Evolutionary conservation across 2,329 filamentous ascomycete species (phyloP), one percentile per base, ranked within the genome.

Genomic region (Trichoderma koningii): DNA sequence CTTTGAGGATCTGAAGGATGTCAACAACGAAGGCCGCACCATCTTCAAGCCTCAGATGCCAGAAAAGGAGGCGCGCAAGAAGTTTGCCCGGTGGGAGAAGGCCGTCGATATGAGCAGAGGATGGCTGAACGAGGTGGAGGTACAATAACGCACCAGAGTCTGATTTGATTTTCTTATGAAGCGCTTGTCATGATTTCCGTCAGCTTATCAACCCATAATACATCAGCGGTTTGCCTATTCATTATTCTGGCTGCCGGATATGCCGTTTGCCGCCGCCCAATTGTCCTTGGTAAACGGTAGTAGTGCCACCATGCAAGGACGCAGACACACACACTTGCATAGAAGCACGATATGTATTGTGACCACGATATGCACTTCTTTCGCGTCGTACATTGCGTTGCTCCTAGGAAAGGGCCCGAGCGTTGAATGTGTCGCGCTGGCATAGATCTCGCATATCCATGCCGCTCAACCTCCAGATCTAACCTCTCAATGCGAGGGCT

Each of bases 41-140:
- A 82, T 85, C 38, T 93, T 93, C 77, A 83, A 84, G 73, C 89
- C 90, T 3, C 78, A 84, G 64, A 87, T 92, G 67, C 78, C 81
- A n/a, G 76, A 81, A 68, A 80, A 84, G 66, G 83, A 86, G 70
- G 86, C 87, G 66, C 76, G 76, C 38, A 82, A 81, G 73, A 86
- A 89, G 79, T 92, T 91, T 73, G 83, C 81, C 70, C 84, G 85
- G 69, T 93, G 91, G 91, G 83, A 87, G 70, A 87, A 89, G 76
- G 91, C 91, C 1, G 91, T 94, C 44, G 80, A 90, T 74, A 93
- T 93, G 89, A 89, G 87, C 71, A 86, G 83, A 72, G 91, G 91
- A 41, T 93, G 91, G 90, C 73, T 85, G 19, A 74, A 71, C 66
- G 78, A 70, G 28, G 60, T 14, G 28, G 34, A 55, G 26, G 53